Evolutionary conservation across 805 yeast genomes (phyloP).

Genomic region (Candida ovalis): DNA sequence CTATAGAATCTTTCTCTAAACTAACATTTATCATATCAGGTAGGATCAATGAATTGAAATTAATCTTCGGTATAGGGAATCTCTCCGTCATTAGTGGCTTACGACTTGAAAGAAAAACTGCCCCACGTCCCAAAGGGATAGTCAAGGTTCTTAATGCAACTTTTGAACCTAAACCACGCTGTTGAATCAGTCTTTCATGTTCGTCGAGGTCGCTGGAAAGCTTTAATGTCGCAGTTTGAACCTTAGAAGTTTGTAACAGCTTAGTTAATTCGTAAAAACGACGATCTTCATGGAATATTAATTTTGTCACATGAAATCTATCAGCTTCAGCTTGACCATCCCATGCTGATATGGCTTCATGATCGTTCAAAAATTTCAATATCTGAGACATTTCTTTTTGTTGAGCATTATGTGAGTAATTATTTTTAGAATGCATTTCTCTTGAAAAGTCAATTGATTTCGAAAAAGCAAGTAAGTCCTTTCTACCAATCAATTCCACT

Average conservation of each 20-base stretch:
- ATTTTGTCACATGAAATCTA: constrained; percentile 58
- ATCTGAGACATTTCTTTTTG: constrained; percentile 41
- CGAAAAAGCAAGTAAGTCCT: constrained; percentile 44
- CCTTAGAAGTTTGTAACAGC: constrained; percentile 64
- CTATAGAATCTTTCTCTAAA: constrained; percentile 49
- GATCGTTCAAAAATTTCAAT: constrained; percentile 36
- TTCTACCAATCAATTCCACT: constrained; percentile 60
- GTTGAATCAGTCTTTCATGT: constrained; percentile 49
- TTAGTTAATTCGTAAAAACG: constrained; percentile 74
- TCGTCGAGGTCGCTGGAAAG: constrained; percentile 43
- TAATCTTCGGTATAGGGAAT: constrained; percentile 73
- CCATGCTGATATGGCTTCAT: constrained; percentile 55
- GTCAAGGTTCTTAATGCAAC: constrained; percentile 72
- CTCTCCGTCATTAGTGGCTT: constrained; percentile 82
- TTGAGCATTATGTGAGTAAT: constrained; percentile 2
- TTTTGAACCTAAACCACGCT: constrained; percentile 53
- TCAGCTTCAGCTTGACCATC: constrained; percentile 71
- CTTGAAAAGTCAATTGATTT: constrained; percentile 3
- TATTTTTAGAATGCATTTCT: constrained; percentile 4
- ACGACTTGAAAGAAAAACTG: constrained; percentile 62
- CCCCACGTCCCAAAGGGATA: constrained; percentile 75
- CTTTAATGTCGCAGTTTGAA: constrained; percentile 48
- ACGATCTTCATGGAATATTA: constrained; percentile 74
- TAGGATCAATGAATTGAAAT: constrained; percentile 58
- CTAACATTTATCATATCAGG: constrained; percentile 64